Conservation (phyloP, 176 grass and related monocot species). For the Hsuehochloa calcarea region DNA sequence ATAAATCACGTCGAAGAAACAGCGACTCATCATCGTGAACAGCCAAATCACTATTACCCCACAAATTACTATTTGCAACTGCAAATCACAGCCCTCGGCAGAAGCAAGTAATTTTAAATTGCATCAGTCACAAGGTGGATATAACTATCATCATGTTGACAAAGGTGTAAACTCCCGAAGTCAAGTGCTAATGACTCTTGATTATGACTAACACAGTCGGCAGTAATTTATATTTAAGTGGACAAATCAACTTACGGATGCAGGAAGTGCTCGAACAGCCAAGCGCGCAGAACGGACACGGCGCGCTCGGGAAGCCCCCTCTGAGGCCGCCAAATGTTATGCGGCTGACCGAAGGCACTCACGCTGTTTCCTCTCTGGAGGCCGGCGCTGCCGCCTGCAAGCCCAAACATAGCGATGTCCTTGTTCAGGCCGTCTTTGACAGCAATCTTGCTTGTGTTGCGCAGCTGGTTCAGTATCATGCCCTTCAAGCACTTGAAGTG, state of each 20-base stretch:
- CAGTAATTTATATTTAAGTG: neutral
- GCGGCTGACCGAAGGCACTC: slow-evolving; percentile 61
- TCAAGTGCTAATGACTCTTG: neutral
- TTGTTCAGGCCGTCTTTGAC: slow-evolving; percentile 48
- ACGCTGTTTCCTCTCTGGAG: slow-evolving; percentile 42
- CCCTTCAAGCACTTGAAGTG: slow-evolving; percentile 77
- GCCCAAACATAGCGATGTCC: slow-evolving; percentile 61
- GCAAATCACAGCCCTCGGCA: neutral
- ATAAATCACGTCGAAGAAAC: slow-evolving; percentile 18
- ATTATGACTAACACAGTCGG: neutral
- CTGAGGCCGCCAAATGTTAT: slow-evolving; percentile 90
- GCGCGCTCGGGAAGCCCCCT: slow-evolving; percentile 89
- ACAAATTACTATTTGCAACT: neutral
- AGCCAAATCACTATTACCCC: neutral
- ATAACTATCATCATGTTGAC: neutral
- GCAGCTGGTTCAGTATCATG: slow-evolving; percentile 76
- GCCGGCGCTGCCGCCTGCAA: slow-evolving; percentile 31
- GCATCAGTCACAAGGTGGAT: neutral
- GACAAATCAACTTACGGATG: slow-evolving; percentile 68
- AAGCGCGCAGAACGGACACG: slow-evolving; percentile 77
- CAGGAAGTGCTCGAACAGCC: slow-evolving; percentile 96
- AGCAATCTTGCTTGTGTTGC: slow-evolving; percentile 45
- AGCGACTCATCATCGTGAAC: slow-evolving; percentile 15
- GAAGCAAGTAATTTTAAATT: slow-evolving; percentile 1
- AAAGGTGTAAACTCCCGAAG: neutral